Percentiles rank a stretch among this genome's conserved stretches.
phyloP scores from a whole-genome alignment of 2,329 filamentous ascomycete genomes.

The Hypoxylon sp. region DNA sequence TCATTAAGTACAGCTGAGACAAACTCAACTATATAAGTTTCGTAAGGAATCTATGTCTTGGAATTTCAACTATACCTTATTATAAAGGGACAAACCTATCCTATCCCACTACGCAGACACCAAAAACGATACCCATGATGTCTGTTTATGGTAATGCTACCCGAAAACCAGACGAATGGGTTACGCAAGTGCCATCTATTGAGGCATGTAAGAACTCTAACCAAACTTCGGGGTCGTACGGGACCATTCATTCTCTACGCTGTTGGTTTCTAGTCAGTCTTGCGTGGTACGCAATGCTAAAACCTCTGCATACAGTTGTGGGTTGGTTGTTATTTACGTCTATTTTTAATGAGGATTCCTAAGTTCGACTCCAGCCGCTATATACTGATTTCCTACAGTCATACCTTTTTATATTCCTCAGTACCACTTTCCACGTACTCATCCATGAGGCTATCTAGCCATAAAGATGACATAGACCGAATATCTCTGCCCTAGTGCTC shows the following conservation, averaged over 20 bases:
- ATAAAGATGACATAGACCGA: background rate
- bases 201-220: conserved; percentile 8
- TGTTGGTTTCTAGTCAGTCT: background rate
- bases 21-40: conserved; percentile 1
- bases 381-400: background rate
- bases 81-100: too few species aligned
- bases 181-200: background rate
- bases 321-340: background rate
- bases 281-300: too few species aligned
- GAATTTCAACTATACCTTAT: background rate
- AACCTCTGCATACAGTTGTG: too few species aligned
- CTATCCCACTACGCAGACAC: background rate
- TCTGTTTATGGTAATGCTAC: background rate
- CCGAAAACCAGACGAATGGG: background rate
- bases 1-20: conserved; percentile 5
- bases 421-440: background rate
- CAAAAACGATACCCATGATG: background rate
- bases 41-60: background rate
- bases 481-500: too few species aligned
- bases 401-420: too few species aligned
- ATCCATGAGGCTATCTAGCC: background rate
- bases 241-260: background rate
- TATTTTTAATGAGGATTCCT: background rate
- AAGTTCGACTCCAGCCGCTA: too few species aligned
- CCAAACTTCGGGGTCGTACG: conserved; percentile 1